Percentiles rank a stretch among this genome's conserved stretches.
phyloP scores from a whole-genome alignment of 2,329 filamentous ascomycete species.

The Aspergillus thermomutatus region DNA sequence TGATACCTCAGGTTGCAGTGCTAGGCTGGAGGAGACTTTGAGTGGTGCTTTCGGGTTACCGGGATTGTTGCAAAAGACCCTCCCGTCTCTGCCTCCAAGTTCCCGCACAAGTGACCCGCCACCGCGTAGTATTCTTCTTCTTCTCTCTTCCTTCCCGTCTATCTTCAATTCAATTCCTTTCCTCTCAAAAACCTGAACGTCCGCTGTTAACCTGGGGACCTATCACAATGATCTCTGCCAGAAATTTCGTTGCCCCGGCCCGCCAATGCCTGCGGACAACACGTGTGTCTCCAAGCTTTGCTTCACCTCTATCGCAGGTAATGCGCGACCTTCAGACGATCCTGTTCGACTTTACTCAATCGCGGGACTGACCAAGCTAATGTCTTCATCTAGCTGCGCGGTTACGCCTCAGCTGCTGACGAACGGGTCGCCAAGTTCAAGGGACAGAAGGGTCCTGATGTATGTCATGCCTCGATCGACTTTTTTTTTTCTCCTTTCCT shows the following conservation, averaged over 20 bases:
- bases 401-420: slow-evolving; percentile 52
- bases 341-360: slow-evolving; percentile 6
- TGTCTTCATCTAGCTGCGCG: slow-evolving; percentile 52
- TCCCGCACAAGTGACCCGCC: slow-evolving; percentile 20
- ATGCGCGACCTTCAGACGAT: slow-evolving; percentile 24
- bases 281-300: slow-evolving; percentile 45
- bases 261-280: slow-evolving; percentile 75
- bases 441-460: slow-evolving; percentile 82
- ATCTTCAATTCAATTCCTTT: slow-evolving; percentile 10
- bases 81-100: slow-evolving; percentile 5
- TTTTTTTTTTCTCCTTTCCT: slow-evolving; percentile 20
- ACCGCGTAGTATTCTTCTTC: slow-evolving; percentile 4
- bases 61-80: background rate
- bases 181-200: background rate
- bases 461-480: slow-evolving; percentile 49
- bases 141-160: slow-evolving; percentile 10
- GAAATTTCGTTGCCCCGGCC: slow-evolving; percentile 71
- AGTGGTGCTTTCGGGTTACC: background rate
- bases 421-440: slow-evolving; percentile 89
- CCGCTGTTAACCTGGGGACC: slow-evolving; percentile 17
- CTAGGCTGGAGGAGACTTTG: too few relatives aligned
- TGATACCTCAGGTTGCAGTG: background rate
- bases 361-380: slow-evolving; percentile 18
- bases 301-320: slow-evolving; percentile 57
- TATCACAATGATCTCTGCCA: slow-evolving; percentile 74